Conservation (phyloP, 495 filamentous ascomycete genomes). For the Echria macrotheca region DNA sequence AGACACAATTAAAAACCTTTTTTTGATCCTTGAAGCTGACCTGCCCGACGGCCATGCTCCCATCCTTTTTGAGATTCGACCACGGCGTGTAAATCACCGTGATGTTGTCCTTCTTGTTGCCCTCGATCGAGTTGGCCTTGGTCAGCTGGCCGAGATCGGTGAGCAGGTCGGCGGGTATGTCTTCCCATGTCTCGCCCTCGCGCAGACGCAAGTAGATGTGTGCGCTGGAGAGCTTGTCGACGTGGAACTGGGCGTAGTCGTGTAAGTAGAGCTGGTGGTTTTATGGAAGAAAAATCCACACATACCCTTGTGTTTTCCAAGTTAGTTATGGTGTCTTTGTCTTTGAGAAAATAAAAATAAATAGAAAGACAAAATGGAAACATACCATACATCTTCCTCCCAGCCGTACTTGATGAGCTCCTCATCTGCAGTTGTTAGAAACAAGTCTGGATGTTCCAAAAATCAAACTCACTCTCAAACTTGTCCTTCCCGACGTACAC, state of each 20-base stretch:
- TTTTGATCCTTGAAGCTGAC: slow-evolving; percentile 91
- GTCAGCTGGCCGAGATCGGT: slow-evolving; percentile 90
- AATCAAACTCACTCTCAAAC: slow-evolving; percentile 91
- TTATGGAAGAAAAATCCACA: too few relatives aligned
- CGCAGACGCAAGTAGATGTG: slow-evolving; percentile 88
- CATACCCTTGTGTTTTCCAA: too few relatives aligned
- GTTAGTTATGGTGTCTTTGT: not conserved
- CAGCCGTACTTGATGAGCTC: slow-evolving; percentile 88
- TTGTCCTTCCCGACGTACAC: slow-evolving; percentile 99
- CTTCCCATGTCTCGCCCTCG: slow-evolving; percentile 80
- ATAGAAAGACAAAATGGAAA: too few relatives aligned
- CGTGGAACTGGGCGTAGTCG: slow-evolving; percentile 77
- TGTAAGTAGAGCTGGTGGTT: too few relatives aligned
- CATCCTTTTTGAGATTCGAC: slow-evolving; percentile 93
- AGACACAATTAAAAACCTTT: slow-evolving; percentile 31
- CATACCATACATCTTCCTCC: slow-evolving; percentile 93
- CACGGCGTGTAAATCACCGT: slow-evolving; percentile 96
- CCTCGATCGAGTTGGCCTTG: slow-evolving; percentile 98
- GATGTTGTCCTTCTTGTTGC: slow-evolving; percentile 98
- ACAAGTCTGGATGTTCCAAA: not conserved
- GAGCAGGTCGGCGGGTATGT: slow-evolving; percentile 67
- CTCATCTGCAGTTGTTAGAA: slow-evolving; percentile 63
- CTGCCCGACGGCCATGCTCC: slow-evolving; percentile 92
- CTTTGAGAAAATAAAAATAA: slow-evolving; percentile 12
- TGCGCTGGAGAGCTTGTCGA: slow-evolving; percentile 92